phyloP scores from a whole-genome alignment of 495 filamentous ascomycete genomes.

The Hypoxylon cercidicola region DNA sequence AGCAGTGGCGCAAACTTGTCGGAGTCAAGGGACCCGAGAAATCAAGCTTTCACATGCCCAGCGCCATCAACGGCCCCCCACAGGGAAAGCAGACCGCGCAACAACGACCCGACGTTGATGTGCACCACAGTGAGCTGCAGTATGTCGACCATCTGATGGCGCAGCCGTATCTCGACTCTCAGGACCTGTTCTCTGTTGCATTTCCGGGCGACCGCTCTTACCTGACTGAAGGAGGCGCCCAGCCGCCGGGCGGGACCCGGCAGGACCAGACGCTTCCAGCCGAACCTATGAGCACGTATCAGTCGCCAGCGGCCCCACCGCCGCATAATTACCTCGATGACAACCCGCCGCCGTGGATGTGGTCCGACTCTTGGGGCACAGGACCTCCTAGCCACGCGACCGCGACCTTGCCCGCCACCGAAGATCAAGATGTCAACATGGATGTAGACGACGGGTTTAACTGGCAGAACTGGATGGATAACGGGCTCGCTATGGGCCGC shows the following conservation, averaged over 20 bases:
- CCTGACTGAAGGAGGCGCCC: conserved; percentile 27
- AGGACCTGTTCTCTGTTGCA: conserved; percentile 39
- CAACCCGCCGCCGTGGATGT: conserved; percentile 58
- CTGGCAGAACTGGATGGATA: conserved; percentile 61
- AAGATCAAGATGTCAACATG: conserved; percentile 52
- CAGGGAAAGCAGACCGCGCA: conserved; percentile 13
- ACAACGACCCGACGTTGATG: conserved; percentile 8
- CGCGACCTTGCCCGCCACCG: conserved; percentile 30
- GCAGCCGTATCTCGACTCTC: conserved; percentile 47
- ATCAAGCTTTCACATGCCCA: conserved; percentile 4
- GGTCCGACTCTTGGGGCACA: conserved; percentile 42
- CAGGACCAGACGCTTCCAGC: conserved; percentile 14
- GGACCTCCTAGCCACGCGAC: background rate
- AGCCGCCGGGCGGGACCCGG: conserved; percentile 20
- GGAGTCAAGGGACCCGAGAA: conserved; percentile 46
- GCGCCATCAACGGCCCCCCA: conserved; percentile 8
- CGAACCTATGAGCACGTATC: conserved; percentile 25
- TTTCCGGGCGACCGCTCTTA: conserved; percentile 31
- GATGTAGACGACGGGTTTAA: conserved; percentile 57
- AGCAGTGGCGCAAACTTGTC: conserved; percentile 58
- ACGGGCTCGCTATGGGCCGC: conserved; percentile 42
- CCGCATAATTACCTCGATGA: conserved; percentile 41
- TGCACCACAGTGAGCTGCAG: conserved; percentile 31
- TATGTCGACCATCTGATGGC: conserved; percentile 50
- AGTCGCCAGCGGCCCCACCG: conserved; percentile 1